Base-by-base conservation (phyloP, 2,329 filamentous ascomycete species). In the Calonectria pteridis region DNA sequence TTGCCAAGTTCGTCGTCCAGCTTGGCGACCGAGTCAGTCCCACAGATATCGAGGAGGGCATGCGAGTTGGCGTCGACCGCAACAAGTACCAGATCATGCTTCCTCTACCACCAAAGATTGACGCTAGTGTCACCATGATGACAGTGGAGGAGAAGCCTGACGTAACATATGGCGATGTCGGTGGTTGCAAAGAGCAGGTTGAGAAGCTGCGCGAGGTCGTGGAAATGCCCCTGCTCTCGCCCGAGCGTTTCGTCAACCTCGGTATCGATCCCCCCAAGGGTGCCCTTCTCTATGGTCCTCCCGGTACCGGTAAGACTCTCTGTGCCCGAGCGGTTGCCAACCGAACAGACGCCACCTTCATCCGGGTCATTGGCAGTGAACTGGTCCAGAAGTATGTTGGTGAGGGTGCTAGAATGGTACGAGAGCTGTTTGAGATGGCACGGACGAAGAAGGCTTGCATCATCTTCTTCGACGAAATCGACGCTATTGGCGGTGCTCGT, bases 11-110 rank as follows among this genome's bases (percentile, higher is more conserved):
- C 82, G 97, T 99, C 65, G 97, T 99, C 78, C 97, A 98, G 86
- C 92, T 99, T 67, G 97, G 97, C 80, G 97, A 99, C 84, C 94
- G 97, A 77, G 97, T 99, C 80, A 97, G 94, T 83, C 97, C 97
- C 64, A 98, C 97, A 79, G 97, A 99, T 92, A 99, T 99, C 82
- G 97, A 99, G 84, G 97, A 99, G 86, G 97, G 97, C 77, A 99
- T 99, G 97, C 93, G 97, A 79, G 97, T 99, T 75, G 97, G 96
- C 86, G 97, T 99, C 84, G 97, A 99, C 86, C 91, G 97, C 72
- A 98, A 97, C 89, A 99, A 99, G 89, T 99, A 99, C 87, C 97
- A 99, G 87, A 99, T 99, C 82, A 93, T 99, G 85, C 90, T 99
- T 62, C 97, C 97, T 43, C 88, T 99, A 69, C 97, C 97, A 53